Evolutionary conservation across 2,329 filamentous ascomycete genomes (phyloP).

Genomic region (Colletotrichum agaves): DNA sequence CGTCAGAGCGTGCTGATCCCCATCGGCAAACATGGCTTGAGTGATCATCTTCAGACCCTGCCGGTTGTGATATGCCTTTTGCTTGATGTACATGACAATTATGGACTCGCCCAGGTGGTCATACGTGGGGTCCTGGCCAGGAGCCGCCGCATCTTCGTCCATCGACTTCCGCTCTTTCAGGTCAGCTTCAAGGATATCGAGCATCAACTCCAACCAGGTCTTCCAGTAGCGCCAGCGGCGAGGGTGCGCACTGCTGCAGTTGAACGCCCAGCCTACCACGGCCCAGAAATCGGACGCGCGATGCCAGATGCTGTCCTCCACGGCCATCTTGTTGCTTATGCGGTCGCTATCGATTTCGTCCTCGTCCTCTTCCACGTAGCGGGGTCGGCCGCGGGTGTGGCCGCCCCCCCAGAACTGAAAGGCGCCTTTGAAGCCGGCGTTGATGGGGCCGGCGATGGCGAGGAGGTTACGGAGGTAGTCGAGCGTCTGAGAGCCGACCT

Average conservation of each 20-base stretch:
- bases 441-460: conserved; percentile 73
- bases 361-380: conserved; percentile 51
- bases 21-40: conserved; percentile 75
- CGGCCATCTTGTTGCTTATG: conserved; percentile 69
- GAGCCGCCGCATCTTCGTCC: conserved; percentile 51
- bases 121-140: conserved; percentile 22
- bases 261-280: conserved; percentile 87
- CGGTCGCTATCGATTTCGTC: conserved; percentile 60
- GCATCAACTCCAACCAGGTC: conserved; percentile 81
- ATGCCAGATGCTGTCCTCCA: conserved; percentile 74
- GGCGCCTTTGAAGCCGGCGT: conserved; percentile 75
- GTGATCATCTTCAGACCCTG: conserved; percentile 65
- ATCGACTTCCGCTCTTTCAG: conserved; percentile 67
- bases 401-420: conserved; percentile 71
- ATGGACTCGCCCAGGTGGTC: conserved; percentile 60
- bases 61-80: conserved; percentile 55
- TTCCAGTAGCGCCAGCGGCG: conserved; percentile 85
- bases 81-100: conserved; percentile 68
- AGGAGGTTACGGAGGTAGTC: conserved; percentile 77
- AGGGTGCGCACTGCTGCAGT: conserved; percentile 80
- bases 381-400: conserved; percentile 51
- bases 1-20: conserved; percentile 60
- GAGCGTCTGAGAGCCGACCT: conserved; percentile 74
- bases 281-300: conserved; percentile 91
- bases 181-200: conserved; percentile 81